A percentile compares a stretch with the other conserved stretches of the same genome.
These are phyloP conservation scores for Xylariomycetidae sp. DNA, from an alignment of 2,329 filamentous ascomycete species.

Conservation along the genomic window DNA sequence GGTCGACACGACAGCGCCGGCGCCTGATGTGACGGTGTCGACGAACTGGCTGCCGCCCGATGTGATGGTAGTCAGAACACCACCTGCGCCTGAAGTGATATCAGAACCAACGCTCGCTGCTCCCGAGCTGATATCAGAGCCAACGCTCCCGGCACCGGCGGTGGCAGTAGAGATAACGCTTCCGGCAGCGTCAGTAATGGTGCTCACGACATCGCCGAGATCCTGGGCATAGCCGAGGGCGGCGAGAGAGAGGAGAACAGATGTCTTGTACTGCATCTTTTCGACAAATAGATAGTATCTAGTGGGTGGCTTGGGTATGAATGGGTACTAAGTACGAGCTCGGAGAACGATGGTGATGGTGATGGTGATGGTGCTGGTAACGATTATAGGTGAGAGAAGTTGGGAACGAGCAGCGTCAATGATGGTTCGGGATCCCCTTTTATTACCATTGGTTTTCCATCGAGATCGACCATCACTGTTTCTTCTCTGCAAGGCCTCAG, in stretches of 20 bases:
- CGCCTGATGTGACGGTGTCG: neutral
- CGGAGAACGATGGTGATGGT: conserved; percentile 20
- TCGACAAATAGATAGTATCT: too few relatives aligned
- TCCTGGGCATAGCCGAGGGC: conserved; percentile 1
- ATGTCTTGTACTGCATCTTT: conserved; percentile 3
- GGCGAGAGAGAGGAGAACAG: conserved; percentile 1
- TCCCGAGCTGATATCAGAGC: neutral
- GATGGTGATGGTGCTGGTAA: too few relatives aligned
- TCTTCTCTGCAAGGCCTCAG: too few relatives aligned
- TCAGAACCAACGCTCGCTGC: neutral
- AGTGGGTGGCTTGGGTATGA: neutral
- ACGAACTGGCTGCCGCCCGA: neutral
- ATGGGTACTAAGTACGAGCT: conserved; percentile 15
- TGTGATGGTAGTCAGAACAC: neutral
- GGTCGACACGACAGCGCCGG: conserved; percentile 1
- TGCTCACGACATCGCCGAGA: neutral
- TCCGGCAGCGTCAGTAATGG: neutral
- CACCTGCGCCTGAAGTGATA: neutral
- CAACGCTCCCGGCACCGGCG: neutral
- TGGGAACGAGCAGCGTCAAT: too few relatives aligned
- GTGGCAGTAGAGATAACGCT: conserved; percentile 1
- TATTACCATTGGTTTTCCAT: too few relatives aligned
- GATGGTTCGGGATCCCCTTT: too few relatives aligned
- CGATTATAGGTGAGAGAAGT: too few relatives aligned
- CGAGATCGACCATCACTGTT: too few relatives aligned